These are phyloP conservation scores for Conringia planisiliqua DNA, from an alignment of 345 rosid species.

Conservation along the genomic window DNA sequence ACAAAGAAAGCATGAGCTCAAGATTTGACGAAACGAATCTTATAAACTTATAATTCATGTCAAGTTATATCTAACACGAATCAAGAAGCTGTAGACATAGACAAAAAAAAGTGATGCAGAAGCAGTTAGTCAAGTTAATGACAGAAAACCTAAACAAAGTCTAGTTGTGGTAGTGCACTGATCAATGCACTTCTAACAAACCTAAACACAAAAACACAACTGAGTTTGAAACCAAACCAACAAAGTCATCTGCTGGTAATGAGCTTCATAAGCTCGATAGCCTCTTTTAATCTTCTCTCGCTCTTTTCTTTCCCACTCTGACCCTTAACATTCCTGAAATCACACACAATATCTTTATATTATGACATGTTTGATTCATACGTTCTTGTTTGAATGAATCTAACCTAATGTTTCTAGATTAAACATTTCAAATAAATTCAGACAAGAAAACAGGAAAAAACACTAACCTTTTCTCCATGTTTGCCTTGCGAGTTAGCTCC, in stretches of 20 bases:
- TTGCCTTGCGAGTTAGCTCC: constrained; percentile 62
- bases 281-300: constrained; percentile 60
- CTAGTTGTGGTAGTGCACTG: not conserved
- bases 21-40: not conserved
- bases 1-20: not conserved
- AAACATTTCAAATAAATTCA: not conserved
- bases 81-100: not conserved
- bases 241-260: constrained; percentile 31
- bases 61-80: not conserved
- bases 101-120: not conserved
- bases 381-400: not conserved
- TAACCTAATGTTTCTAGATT: not conserved
- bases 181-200: constrained; percentile 16
- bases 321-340: constrained; percentile 50
- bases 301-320: constrained; percentile 44
- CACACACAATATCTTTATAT: not conserved
- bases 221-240: not conserved
- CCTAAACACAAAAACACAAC: not conserved
- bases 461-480: constrained; percentile 47
- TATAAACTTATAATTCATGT: not conserved
- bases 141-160: not conserved
- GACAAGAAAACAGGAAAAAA: not conserved
- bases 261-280: constrained; percentile 50
- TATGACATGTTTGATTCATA: not conserved
- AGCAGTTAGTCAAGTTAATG: not conserved